Conservation (phyloP, 805 yeast species). For the Candida rishiriensis region DNA sequence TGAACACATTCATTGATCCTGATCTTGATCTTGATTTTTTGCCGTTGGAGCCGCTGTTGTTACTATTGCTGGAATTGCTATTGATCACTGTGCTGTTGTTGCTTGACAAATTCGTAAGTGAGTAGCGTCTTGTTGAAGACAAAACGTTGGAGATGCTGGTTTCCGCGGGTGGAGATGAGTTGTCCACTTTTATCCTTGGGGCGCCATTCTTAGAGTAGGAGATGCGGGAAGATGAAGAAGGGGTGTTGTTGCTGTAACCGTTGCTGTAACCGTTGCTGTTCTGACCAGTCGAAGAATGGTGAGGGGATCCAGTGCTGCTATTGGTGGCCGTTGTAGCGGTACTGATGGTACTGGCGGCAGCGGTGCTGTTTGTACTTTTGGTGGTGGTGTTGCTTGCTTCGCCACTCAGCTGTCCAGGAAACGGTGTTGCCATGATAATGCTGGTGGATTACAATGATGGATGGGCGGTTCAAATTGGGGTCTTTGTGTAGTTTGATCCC, state of each 20-base stretch:
- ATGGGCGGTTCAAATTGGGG: too few relatives aligned
- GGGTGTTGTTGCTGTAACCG: constrained; percentile 4
- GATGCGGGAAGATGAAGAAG: neutral
- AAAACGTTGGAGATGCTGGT: constrained; percentile 5
- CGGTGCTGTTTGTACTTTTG: too few relatives aligned
- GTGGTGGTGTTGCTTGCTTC: too few relatives aligned
- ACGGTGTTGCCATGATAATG: too few relatives aligned
- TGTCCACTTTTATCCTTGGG: constrained; percentile 5
- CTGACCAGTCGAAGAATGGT: neutral
- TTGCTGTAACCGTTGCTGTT: neutral
- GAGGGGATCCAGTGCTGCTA: neutral
- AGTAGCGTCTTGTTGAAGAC: constrained; percentile 3
- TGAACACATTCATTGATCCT: constrained; percentile 16
- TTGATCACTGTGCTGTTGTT: neutral
- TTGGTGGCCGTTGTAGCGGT: too few relatives aligned
- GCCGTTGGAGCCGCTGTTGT: neutral
- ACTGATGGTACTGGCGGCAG: too few relatives aligned
- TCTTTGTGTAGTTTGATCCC: too few relatives aligned
- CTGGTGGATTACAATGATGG: too few relatives aligned
- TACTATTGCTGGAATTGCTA: neutral
- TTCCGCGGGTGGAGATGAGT: constrained; percentile 9
- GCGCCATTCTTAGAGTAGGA: constrained; percentile 7
- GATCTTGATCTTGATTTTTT: constrained; percentile 14
- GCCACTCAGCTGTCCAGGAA: too few relatives aligned
- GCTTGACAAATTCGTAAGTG: neutral